Conservation (phyloP, 139 green algal species). For the Coccomyxa sp. region DNA sequence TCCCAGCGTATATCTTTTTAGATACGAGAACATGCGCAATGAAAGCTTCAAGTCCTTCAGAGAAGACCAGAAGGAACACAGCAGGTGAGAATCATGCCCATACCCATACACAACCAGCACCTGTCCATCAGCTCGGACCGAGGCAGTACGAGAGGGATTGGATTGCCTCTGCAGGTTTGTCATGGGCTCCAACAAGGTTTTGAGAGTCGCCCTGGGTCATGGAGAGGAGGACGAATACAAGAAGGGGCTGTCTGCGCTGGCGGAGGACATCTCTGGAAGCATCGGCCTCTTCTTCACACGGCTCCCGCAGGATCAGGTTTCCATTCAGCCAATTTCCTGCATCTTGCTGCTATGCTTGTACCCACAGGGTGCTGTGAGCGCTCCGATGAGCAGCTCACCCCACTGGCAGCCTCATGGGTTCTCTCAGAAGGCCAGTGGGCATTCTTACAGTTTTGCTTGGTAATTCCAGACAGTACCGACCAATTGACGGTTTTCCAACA, state of each 20-base stretch:
- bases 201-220: constrained; percentile 86
- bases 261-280: constrained; percentile 60
- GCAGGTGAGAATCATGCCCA: constrained; percentile 55
- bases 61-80: constrained; percentile 61
- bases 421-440: too few relatives aligned
- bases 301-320: constrained; percentile 65
- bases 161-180: constrained; percentile 66
- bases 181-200: constrained; percentile 83
- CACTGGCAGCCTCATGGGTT: too few relatives aligned
- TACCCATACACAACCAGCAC: too few relatives aligned
- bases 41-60: constrained; percentile 91
- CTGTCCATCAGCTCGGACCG: too few relatives aligned
- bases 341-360: not conserved
- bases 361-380: too few relatives aligned
- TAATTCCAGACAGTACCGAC: too few relatives aligned
- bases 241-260: constrained; percentile 54
- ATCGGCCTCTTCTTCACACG: constrained; percentile 91
- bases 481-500: too few relatives aligned
- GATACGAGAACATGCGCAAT: constrained; percentile 90
- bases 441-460: too few relatives aligned
- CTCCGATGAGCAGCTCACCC: too few relatives aligned
- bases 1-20: constrained; percentile 79
- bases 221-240: constrained; percentile 72
- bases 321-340: not conserved
- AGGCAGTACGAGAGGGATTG: not conserved